A percentile compares a stretch with the other conserved stretches of the same genome.
phyloP scores from a whole-genome alignment of 306 rosid species.

The Notholithocarpus densiflorus region DNA sequence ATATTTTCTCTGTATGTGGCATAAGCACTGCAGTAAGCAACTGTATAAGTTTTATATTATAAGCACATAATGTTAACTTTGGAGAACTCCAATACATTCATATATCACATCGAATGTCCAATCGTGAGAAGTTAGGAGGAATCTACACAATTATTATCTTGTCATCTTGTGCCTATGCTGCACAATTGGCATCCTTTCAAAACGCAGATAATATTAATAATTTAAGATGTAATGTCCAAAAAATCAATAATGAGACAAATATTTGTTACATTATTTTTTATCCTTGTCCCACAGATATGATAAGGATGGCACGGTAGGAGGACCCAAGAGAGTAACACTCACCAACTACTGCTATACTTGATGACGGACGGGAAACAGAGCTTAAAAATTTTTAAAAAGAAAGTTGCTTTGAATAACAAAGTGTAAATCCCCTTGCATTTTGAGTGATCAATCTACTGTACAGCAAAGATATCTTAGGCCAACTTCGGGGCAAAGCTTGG shows the following conservation, averaged over 20 bases:
- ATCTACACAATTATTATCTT: conserved; percentile 5
- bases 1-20: not conserved
- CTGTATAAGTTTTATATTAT: not conserved
- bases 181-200: conserved; percentile 12
- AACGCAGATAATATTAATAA: not conserved
- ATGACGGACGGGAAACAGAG: not conserved
- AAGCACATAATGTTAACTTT: not conserved
- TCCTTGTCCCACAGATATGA: conserved; percentile 4
- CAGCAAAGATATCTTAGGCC: not conserved
- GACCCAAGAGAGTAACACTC: not conserved
- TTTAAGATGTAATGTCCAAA: not conserved
- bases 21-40: not conserved
- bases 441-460: not conserved
- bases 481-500: no score
- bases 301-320: not conserved
- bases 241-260: not conserved
- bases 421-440: not conserved
- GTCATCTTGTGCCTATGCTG: conserved; percentile 4
- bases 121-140: not conserved
- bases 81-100: not conserved
- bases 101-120: not conserved
- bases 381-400: not conserved
- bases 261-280: not conserved
- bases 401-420: not conserved
- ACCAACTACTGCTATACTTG: not conserved